Base-by-base conservation (phyloP, 139 green algal genomes). In the Volvox africanus region DNA sequence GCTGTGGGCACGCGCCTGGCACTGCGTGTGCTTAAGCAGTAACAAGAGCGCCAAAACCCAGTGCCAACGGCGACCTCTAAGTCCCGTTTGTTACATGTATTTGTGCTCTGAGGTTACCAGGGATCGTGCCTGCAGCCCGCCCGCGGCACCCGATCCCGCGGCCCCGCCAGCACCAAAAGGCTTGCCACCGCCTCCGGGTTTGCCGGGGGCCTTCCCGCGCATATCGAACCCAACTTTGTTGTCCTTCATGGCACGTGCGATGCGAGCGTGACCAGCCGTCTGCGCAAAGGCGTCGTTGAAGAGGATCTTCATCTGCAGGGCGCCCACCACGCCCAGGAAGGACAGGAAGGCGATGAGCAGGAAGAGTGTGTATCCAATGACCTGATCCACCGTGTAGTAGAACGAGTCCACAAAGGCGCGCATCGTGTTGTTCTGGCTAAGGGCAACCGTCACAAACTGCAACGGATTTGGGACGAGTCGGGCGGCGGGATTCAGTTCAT, bases 281-380 rank as follows among this genome's bases (percentile, higher is more conserved):
- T 94, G 89, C n/a, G 90, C 86, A 71, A 94, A 94, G 30, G 92
- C 83, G 88, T 94, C 92, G 90, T 94, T 94, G 90, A 94, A 94
- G 61, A 94, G 90, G 82, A 94, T 78, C 84, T 92, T 92, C 92
- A 94, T 94, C 76, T 94, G 92, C 82, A 94, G 90, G 37, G 89
- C 82, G 30, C 90, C 71, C 9, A 91, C 37, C 1, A 94, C 55
- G 30, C 92, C 92, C 1, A 94, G 75, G 88, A 94, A 94, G 36
- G 92, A 89, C 32, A 94, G 83, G 44, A 94, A 67, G 36, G 61
- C 90, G 76, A 94, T 92, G 82, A 93, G 50, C 80, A 92, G 76
- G 87, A 94, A 94, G 81, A 94, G 92, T 32, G 86, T 68, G 88
- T 94, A 94, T 87, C 92, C 92, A 35, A 94, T 92, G 36, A 87